Evolutionary conservation across 2,329 filamentous ascomycete species (phyloP).

Genomic region (Pseudocercospora crystallina): DNA sequence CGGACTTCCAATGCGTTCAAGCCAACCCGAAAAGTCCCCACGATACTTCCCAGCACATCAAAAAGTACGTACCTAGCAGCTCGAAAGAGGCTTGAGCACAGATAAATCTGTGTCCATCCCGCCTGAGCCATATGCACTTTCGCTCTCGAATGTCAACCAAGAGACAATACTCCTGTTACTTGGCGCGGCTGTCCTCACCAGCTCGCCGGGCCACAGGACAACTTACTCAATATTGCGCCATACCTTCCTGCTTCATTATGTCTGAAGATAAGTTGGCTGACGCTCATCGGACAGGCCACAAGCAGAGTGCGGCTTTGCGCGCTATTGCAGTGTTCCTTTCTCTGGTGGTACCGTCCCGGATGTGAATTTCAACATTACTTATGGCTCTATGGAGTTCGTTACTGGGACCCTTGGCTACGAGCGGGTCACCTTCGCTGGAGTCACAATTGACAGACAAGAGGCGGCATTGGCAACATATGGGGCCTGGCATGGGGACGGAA

Average conservation of each 20-base stretch:
- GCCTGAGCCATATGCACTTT: too few species aligned
- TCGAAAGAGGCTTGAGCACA: too few species aligned
- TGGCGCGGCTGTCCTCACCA: too few species aligned
- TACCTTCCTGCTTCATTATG: too few species aligned
- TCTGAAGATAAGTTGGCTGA: too few species aligned
- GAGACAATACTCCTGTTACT: too few species aligned
- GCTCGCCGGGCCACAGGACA: too few species aligned
- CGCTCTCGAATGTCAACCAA: too few species aligned
- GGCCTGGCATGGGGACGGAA: constrained; percentile 30
- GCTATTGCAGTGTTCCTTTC: constrained; percentile 33
- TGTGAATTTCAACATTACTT: constrained; percentile 43
- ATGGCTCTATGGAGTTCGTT: constrained; percentile 42
- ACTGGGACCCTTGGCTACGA: constrained; percentile 41
- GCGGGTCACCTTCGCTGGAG: constrained; percentile 44
- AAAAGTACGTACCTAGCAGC: too few species aligned
- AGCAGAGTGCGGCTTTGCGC: constrained; percentile 19
- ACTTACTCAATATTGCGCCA: too few species aligned
- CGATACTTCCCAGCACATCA: neutral
- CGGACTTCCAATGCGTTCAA: constrained; percentile 23
- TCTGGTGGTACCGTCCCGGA: constrained; percentile 34
- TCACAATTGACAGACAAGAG: constrained; percentile 45
- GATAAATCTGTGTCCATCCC: too few species aligned
- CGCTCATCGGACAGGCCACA: too few species aligned
- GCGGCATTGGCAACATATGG: constrained; percentile 43
- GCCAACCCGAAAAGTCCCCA: constrained; percentile 4